Evolutionary conservation across 371 early-diverging fungal genomes (phyloP).

Genomic region (Mortierella sp.): DNA sequence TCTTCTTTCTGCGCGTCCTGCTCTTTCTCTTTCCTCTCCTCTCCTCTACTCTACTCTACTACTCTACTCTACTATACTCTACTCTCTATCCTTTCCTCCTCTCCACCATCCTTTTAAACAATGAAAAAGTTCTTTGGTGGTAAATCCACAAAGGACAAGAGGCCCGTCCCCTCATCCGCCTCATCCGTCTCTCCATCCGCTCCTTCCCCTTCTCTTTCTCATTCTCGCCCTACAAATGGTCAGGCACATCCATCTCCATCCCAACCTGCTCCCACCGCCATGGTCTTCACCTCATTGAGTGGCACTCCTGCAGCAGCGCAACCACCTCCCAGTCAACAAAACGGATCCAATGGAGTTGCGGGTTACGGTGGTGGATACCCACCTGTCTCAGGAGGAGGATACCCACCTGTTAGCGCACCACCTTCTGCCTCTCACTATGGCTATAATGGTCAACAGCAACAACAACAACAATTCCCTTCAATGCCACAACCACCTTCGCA

Average conservation of each 20-base stretch:
- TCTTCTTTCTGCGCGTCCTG: neutral
- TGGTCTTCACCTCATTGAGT: constrained; percentile 46
- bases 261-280: constrained; percentile 32
- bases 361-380: constrained; percentile 20
- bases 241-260: constrained; percentile 22
- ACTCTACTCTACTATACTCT: neutral
- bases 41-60: neutral
- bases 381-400: constrained; percentile 26
- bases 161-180: constrained; percentile 16
- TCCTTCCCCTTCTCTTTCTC: constrained; percentile 1
- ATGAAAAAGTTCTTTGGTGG: constrained; percentile 54
- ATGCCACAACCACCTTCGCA: constrained; percentile 42
- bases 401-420: constrained; percentile 25
- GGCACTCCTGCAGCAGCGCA: neutral
- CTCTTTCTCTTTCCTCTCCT: neutral
- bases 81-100: neutral
- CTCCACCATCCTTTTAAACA: neutral
- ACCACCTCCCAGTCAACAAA: constrained; percentile 7
- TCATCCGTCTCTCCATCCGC: constrained; percentile 4
- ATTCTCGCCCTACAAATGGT: constrained; percentile 34
- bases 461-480: constrained; percentile 23
- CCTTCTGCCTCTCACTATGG: constrained; percentile 26
- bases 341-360: constrained; percentile 19
- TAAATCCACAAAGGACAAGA: constrained; percentile 54
- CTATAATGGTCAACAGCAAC: constrained; percentile 25